These are phyloP conservation scores for Lactarius pseudohatsudake DNA, from an alignment of 768 basidiomycete genomes.

Conservation along the genomic window DNA sequence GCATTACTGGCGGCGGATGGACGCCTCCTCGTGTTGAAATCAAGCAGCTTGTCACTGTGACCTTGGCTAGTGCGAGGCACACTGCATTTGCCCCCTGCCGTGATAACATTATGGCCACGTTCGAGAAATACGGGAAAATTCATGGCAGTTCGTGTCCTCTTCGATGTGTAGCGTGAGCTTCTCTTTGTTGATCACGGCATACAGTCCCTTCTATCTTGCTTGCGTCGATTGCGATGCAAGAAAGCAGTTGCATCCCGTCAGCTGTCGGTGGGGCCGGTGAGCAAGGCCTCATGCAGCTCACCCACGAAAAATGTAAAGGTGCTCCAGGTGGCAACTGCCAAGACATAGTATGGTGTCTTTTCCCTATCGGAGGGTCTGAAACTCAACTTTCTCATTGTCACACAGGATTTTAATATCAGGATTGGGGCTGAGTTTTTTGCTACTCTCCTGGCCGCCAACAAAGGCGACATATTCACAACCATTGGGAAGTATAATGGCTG, in stretches of 20 bases:
- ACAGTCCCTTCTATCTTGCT: slow-evolving; percentile 72
- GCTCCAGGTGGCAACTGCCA: slow-evolving; percentile 48
- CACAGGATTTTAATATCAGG: slow-evolving; percentile 67
- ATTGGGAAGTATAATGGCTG: slow-evolving; percentile 82
- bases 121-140: slow-evolving; percentile 57
- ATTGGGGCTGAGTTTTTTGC: slow-evolving; percentile 65
- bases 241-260: slow-evolving; percentile 67
- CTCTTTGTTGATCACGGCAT: slow-evolving; percentile 5
- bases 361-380: not conserved
- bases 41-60: slow-evolving; percentile 48
- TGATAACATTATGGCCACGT: slow-evolving; percentile 49
- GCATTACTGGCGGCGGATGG: slow-evolving; percentile 63
- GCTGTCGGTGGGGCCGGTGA: slow-evolving; percentile 76
- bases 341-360: slow-evolving; percentile 38
- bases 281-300: slow-evolving; percentile 87
- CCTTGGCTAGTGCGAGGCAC: slow-evolving; percentile 47
- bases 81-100: slow-evolving; percentile 62
- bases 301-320: slow-evolving; percentile 68
- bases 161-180: slow-evolving; percentile 2
- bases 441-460: slow-evolving; percentile 45
- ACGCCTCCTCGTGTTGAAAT: slow-evolving; percentile 62
- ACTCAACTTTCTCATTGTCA: not conserved
- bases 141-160: slow-evolving; percentile 39
- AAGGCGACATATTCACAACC: slow-evolving; percentile 54
- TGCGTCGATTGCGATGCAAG: slow-evolving; percentile 89